A percentile compares a stretch with the other conserved stretches of the same genome.
Evolutionary conservation across 2,329 filamentous ascomycete species (phyloP).

Genomic region (Kalmusia sp.): DNA sequence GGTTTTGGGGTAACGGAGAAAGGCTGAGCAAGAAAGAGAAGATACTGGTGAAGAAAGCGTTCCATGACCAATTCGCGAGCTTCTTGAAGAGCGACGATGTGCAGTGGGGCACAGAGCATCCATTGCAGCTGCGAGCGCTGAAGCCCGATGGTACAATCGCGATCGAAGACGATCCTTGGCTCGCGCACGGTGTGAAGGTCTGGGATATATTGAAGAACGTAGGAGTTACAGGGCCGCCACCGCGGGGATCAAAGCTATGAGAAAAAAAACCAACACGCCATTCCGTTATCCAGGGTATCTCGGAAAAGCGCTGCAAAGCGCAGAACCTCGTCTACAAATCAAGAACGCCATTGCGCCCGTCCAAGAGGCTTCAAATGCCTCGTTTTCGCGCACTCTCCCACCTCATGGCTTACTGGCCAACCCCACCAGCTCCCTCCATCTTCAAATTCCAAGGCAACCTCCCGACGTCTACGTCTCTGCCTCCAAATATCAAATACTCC

Average conservation of each 20-base stretch:
- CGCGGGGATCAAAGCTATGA: conserved; percentile 18
- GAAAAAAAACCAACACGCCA: background rate
- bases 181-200: conserved; percentile 56
- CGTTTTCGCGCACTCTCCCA: background rate
- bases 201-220: conserved; percentile 52
- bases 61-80: conserved; percentile 47
- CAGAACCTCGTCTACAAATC: background rate
- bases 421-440: background rate
- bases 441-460: conserved; percentile 13
- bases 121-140: conserved; percentile 53
- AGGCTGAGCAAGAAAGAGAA: conserved; percentile 54
- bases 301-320: background rate
- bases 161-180: conserved; percentile 54
- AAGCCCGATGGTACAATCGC: conserved; percentile 55
- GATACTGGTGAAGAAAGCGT: conserved; percentile 42
- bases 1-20: conserved; percentile 62
- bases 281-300: background rate
- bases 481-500: conserved; percentile 7
- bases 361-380: background rate
- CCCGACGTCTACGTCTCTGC: conserved; percentile 5
- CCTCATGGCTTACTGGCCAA: background rate
- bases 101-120: conserved; percentile 46
- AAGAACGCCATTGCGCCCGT: background rate
- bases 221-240: conserved; percentile 19
- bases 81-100: conserved; percentile 53